Evolutionary conservation across 2,329 filamentous ascomycete species (phyloP).

Genomic region (Lasiodiplodia theobromae): DNA sequence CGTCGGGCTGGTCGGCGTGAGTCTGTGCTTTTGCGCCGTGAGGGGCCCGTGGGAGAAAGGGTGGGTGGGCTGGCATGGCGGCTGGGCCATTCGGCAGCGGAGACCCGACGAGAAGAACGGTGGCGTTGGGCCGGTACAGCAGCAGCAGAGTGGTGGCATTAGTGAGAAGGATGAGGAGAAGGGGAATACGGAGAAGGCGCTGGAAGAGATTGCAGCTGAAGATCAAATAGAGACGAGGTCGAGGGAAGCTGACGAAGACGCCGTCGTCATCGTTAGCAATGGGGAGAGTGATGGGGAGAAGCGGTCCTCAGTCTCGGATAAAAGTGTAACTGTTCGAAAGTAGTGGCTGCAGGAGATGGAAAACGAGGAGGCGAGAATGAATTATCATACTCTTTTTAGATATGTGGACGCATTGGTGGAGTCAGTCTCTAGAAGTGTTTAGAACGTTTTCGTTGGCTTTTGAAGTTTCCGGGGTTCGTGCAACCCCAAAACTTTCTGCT

Average conservation of each 20-base stretch:
- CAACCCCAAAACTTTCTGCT: too few species aligned
- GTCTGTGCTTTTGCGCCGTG: slow-evolving; percentile 55
- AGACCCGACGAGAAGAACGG: slow-evolving; percentile 41
- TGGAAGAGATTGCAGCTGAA: slow-evolving; percentile 35
- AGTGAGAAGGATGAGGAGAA: slow-evolving; percentile 30
- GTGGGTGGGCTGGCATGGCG: slow-evolving; percentile 68
- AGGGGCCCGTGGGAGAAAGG: slow-evolving; percentile 64
- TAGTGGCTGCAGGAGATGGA: not conserved
- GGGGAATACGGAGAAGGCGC: slow-evolving; percentile 36
- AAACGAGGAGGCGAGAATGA: not conserved
- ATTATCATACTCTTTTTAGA: not conserved
- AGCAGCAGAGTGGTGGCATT: slow-evolving; percentile 17
- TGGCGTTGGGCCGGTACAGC: slow-evolving; percentile 26
- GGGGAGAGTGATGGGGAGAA: slow-evolving; percentile 28
- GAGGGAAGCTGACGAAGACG: slow-evolving; percentile 16
- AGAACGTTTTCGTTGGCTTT: not conserved
- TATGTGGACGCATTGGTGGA: too few species aligned
- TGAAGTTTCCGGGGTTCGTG: not conserved
- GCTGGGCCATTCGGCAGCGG: slow-evolving; percentile 59
- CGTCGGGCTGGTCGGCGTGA: slow-evolving; percentile 60
- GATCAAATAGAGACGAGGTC: slow-evolving; percentile 23
- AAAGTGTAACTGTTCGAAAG: slow-evolving; percentile 29
- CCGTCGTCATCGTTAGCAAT: slow-evolving; percentile 19
- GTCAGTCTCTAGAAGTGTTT: not conserved
- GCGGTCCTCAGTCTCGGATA: slow-evolving; percentile 18